Base-by-base conservation (phyloP, 768 basidiomycete genomes). In the Tulasnella sp. region DNA sequence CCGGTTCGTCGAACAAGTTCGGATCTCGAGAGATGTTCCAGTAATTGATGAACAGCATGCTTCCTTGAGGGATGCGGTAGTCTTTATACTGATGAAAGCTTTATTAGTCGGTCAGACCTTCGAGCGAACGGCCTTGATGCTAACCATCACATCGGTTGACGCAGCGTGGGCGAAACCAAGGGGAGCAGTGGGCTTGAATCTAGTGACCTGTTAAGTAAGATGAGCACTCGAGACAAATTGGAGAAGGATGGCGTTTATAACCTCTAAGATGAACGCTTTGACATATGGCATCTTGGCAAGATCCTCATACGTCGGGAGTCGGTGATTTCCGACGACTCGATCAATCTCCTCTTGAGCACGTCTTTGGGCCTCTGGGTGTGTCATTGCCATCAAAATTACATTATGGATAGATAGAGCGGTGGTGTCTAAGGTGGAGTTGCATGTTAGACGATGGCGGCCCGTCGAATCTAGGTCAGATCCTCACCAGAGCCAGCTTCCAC, bases 201-300 rank as follows among this genome's bases (percentile, higher is more conserved):
- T 8, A 36, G 22, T 68, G 35, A 68, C 22, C 67, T 68, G 32
- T 17, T 32, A 29, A 22, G 5, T n/a, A n/a, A n/a, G n/a, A n/a
- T n/a, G n/a, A n/a, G n/a, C 6, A 52, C 26, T 52, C 17, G 6
- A n/a, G n/a, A 3, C 12, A 52, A 26, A 52, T n/a, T 7, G 2
- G 11, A 52, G 7, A 52, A 52, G 14, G 17, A 52, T n/a, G 3
- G 3, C n/a, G 9, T 7, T 19, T 22, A 9, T 26, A 6, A 75
- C 78, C 72, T 82, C 82, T 4, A 78, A 73, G 44, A 75, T 76
- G 6, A 81, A 44, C 0, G 77, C 82, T 52, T 78, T 77, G 47
- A 81, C 76, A 68, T 80, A 83, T 26, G 82, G 82, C 37, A 82
- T 77, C 34, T 77, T 75, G 26, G 77, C 75, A 70, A 80, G 76